Conservation (phyloP, 2,329 filamentous ascomycete genomes). For the Trichoderma simmonsii region DNA sequence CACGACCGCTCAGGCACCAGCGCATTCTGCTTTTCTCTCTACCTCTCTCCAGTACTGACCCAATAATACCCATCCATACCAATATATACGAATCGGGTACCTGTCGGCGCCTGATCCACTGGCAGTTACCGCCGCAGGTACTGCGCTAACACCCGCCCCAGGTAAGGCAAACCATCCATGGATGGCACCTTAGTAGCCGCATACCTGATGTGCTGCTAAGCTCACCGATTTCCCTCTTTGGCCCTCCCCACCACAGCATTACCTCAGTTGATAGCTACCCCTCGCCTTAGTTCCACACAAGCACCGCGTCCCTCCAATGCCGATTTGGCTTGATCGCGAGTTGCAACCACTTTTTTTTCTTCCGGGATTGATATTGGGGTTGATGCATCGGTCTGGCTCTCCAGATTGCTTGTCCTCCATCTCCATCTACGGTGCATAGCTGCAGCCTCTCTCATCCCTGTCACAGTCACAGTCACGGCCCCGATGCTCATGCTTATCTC, state of each 20-base stretch:
- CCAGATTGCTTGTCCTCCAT: background rate
- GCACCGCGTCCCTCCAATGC: constrained; percentile 36
- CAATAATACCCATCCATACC: background rate
- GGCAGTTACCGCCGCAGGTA: constrained; percentile 7
- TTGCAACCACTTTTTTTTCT: background rate
- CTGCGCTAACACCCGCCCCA: constrained; percentile 15
- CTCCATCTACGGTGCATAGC: background rate
- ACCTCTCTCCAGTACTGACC: too few relatives aligned
- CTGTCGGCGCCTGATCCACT: background rate
- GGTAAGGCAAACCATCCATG: constrained; percentile 4
- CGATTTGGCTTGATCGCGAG: constrained; percentile 20
- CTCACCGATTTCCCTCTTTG: background rate
- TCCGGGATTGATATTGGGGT: background rate
- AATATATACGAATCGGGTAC: background rate
- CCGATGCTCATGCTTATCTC: background rate
- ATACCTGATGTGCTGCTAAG: background rate
- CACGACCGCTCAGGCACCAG: background rate
- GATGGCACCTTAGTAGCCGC: background rate
- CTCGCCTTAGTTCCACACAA: constrained; percentile 35
- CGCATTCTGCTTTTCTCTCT: background rate
- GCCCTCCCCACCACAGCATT: constrained; percentile 12
- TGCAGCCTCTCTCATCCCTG: background rate
- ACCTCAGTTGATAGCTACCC: constrained; percentile 19
- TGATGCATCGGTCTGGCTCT: background rate
- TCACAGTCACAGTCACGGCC: background rate